A percentile compares a stretch with the other conserved stretches of the same genome.
Evolutionary conservation across 1,284 basidiomycete species (phyloP).

Genomic region (Thelephora terrestris): DNA sequence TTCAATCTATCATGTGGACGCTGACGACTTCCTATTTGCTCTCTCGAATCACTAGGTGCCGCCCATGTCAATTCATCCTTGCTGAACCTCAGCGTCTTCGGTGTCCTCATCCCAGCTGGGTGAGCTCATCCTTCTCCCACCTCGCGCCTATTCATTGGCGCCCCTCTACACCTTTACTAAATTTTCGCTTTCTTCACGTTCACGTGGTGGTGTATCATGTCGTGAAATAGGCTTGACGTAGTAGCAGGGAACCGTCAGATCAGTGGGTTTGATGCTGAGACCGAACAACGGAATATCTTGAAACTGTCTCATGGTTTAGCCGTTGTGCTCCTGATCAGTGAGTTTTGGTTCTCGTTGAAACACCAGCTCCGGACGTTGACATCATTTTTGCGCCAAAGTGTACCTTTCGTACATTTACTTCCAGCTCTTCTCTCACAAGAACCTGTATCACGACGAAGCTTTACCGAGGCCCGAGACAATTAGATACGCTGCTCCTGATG

Average conservation of each 20-base stretch:
- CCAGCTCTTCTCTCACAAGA: slow-evolving; percentile 79
- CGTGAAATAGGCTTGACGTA: slow-evolving; percentile 22
- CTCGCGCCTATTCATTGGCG: neutral
- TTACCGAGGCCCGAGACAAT: slow-evolving; percentile 27
- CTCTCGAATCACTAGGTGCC: slow-evolving; percentile 35
- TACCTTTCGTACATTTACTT: slow-evolving; percentile 72
- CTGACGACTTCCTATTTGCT: neutral
- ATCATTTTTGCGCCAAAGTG: slow-evolving; percentile 28
- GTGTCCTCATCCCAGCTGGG: slow-evolving; percentile 71
- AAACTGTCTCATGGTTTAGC: slow-evolving; percentile 75
- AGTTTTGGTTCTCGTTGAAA: slow-evolving; percentile 16
- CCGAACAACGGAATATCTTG: slow-evolving; percentile 45
- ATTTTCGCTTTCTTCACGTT: too few relatives aligned
- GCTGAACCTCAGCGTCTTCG: slow-evolving; percentile 70
- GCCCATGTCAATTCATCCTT: slow-evolving; percentile 75
- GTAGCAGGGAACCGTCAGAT: slow-evolving; percentile 20
- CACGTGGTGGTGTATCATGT: too few relatives aligned
- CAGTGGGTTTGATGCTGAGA: slow-evolving; percentile 9
- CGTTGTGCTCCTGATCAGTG: slow-evolving; percentile 72
- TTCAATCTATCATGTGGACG: slow-evolving; percentile 9
- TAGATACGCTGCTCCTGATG: slow-evolving; percentile 18
- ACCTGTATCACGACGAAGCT: slow-evolving; percentile 51
- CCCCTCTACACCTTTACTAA: neutral
- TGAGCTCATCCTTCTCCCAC: slow-evolving; percentile 27
- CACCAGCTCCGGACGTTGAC: slow-evolving; percentile 1